Evolutionary conservation across 2,329 filamentous ascomycete genomes (phyloP), one percentile per base, ranked within the genome.

Genomic region (Aspergillus persii): DNA sequence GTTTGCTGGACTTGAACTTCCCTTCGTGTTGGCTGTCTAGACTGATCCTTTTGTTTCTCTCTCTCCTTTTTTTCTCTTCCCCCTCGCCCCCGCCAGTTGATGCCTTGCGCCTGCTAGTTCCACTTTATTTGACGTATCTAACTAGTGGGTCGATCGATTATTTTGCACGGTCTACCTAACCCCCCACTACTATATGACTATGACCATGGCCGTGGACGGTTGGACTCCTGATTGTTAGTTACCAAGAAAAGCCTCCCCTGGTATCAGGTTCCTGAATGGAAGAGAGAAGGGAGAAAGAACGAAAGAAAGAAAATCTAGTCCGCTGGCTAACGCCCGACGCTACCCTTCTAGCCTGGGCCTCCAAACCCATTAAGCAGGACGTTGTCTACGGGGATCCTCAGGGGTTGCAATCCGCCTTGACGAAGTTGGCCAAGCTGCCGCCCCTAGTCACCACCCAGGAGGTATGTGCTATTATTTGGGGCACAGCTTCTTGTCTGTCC

Each of bases 391-490:
- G 77, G n/a, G 77, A 82, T 64, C 57, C 67, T 18, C 63, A 72
- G 29, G 74, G 72, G 7, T 70, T 81, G 30, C 66, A 76, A 49
- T 68, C 69, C 26, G 76, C 79, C 3, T 63, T 81, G 5, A 60
- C 63, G 18, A 79, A 80, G 63, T 66, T 82, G 41, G 72, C 78
- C 58, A 74, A 70, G 52, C 69, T 81, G 5, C 80, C 80, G 23
- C 80, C 80, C 0, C 66, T 82, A 41, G 80, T 81, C 18, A 80
- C 79, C 12, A 75, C 79, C 11, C 74, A 74, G 50, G 79, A 81
- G 68, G 75, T 77, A 65, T 53, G 66, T 27, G 49, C 11, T n/a
- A 12, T 50, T 23, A 23, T 23, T 23, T 1, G 18, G 18, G 26
- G 8, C 27, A 3, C 31, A 9, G 23, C 4, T 31, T 23, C 27